A percentile compares a stretch with the other conserved stretches of the same genome.
These are phyloP conservation scores for Phaseolus lunatus DNA, from an alignment of 306 rosid genomes.

Conservation along the genomic window DNA sequence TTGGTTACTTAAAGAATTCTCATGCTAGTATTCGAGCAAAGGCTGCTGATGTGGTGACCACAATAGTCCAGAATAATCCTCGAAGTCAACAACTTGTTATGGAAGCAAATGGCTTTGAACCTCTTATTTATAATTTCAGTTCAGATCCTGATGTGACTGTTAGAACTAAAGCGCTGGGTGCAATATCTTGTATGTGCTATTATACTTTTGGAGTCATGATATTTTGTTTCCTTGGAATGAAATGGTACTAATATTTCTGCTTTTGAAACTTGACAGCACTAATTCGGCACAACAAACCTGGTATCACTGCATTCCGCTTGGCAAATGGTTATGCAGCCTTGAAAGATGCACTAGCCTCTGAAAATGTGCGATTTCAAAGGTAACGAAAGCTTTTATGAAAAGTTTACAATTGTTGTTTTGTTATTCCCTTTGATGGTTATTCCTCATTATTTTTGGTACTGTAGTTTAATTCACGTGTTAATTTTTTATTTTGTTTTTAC, in stretches of 20 bases:
- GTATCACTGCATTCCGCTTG: conserved; percentile 75
- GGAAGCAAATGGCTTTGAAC: conserved; percentile 92
- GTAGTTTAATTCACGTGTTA: no score
- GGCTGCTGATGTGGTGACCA: conserved; percentile 93
- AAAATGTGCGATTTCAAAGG: conserved; percentile 92
- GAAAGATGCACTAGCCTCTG: conserved; percentile 78
- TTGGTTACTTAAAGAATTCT: conserved; percentile 76
- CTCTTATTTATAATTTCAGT: conserved; percentile 72
- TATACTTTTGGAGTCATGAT: neutral
- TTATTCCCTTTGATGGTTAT: no score
- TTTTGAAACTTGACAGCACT: conserved; percentile 65
- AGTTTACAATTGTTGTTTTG: neutral
- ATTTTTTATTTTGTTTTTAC: no score
- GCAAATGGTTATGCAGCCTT: conserved; percentile 91
- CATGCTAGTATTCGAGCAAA: conserved; percentile 93
- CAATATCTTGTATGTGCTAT: conserved; percentile 80
- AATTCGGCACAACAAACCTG: conserved; percentile 84
- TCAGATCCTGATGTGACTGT: conserved; percentile 83
- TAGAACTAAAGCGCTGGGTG: conserved; percentile 84
- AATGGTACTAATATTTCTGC: conserved; percentile 38
- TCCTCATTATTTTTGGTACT: no score
- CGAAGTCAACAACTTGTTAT: conserved; percentile 86
- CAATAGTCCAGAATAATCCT: conserved; percentile 94
- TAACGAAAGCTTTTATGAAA: conserved; percentile 38
- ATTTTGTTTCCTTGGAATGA: neutral